Base-by-base conservation (phyloP, 805 yeast species). In the Yarrowia yakushimensis region DNA sequence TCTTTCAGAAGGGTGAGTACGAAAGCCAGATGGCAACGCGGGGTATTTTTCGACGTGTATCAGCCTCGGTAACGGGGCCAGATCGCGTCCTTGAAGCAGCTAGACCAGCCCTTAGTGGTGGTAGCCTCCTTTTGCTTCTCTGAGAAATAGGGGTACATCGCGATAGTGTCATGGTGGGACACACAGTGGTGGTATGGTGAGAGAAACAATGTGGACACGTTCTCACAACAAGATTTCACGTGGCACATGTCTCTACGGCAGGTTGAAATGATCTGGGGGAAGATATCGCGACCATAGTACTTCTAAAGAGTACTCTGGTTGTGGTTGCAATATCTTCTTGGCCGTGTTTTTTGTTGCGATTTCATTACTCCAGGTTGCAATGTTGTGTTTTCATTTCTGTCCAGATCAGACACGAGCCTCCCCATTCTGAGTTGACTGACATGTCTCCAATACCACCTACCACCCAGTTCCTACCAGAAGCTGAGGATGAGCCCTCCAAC, bases 1-100 rank as follows among this genome's bases (percentile, higher is more conserved):
- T 20, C 41, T 10, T 48, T 48, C 41, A 48, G 41, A 30, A 33
- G 41, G 57, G 57, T 48, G 57, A 48, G 57, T 48, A 48, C 2
- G 18, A n/a, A 23, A 4, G 13, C 12, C 2, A n/a, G 8, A 5
- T 31, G 34, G 17, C 20, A 8, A 20, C 20, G 4, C 20, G 20
- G 39, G 36, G 12, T 31, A 6, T 31, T 13, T 13, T 31, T 4
- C 12, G 11, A 34, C 39, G 39, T 20, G 39, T 34, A 34, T 10
- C 39, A n/a, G 12, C 20, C 17, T 8, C 8, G 20, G 11, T 1
- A 17, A 17, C 39, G 20, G 39, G 4, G 39, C 39, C 39, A 34
- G 20, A 34, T 34, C 20, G 8, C 39, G 39, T 10, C 4, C 15
- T 10, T 12, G 33, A 15, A 10, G 13, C 13, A 18, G 23, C 25